phyloP scores from a whole-genome alignment of 768 basidiomycete species.

The Coprinopsis cinerea region DNA sequence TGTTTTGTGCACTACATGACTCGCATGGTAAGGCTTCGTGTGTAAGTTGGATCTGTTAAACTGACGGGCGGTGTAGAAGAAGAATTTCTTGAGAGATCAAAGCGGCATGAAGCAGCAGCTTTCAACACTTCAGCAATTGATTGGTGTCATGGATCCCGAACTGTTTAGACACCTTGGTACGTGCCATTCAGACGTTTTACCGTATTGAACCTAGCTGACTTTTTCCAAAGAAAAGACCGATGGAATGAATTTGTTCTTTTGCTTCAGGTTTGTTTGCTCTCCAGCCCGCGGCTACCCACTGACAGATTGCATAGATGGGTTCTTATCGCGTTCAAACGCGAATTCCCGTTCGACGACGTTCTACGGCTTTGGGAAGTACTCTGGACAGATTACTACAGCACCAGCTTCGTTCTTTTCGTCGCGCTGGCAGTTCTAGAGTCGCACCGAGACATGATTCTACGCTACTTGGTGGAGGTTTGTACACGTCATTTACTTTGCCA shows the following conservation, averaged over 20 bases:
- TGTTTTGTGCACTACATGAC: slow-evolving; percentile 94
- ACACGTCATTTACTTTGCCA: neutral
- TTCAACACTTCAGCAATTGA: slow-evolving; percentile 81
- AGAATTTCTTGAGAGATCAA: slow-evolving; percentile 94
- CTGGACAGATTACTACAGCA: slow-evolving; percentile 90
- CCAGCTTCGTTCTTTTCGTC: slow-evolving; percentile 85
- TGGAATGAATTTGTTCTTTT: slow-evolving; percentile 92
- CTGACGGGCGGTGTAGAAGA: slow-evolving; percentile 49
- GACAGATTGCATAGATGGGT: slow-evolving; percentile 56
- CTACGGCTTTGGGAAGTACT: slow-evolving; percentile 89
- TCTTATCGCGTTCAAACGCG: slow-evolving; percentile 91
- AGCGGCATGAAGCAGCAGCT: slow-evolving; percentile 97
- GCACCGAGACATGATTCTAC: slow-evolving; percentile 90
- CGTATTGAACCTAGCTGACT: neutral
- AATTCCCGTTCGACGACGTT: slow-evolving; percentile 90
- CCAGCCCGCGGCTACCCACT: neutral
- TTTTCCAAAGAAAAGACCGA: slow-evolving; percentile 67
- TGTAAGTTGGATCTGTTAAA: neutral
- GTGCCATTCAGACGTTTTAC: neutral
- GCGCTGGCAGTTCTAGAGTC: slow-evolving; percentile 93
- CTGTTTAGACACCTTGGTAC: slow-evolving; percentile 85
- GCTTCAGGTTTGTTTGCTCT: slow-evolving; percentile 71
- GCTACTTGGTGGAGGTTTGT: slow-evolving; percentile 87
- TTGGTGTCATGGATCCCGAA: slow-evolving; percentile 93
- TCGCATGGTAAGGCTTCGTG: slow-evolving; percentile 60